Evolutionary conservation across 106 monocot genomes (phyloP).

Genomic region (Apostasia shenzhenica): DNA sequence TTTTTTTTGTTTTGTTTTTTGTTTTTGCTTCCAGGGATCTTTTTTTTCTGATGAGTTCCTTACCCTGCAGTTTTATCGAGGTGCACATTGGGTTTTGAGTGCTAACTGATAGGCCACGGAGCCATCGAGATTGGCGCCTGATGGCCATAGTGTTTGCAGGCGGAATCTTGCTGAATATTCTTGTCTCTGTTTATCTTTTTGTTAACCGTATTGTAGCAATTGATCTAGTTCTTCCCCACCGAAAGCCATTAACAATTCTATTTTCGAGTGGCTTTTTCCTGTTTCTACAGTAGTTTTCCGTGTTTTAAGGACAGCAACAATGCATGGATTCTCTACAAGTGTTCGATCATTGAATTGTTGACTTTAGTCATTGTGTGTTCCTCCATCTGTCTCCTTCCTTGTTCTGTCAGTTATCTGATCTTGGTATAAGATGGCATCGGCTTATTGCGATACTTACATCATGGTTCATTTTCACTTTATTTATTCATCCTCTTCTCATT

Average conservation of each 20-base stretch:
- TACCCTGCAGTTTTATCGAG: neutral
- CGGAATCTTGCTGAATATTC: neutral
- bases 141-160: neutral
- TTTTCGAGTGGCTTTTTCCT: slow-evolving; percentile 5
- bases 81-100: neutral
- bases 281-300: neutral
- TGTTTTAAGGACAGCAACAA: neutral
- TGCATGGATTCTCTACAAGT: neutral
- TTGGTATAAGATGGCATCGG: too few species aligned
- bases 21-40: neutral
- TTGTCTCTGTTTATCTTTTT: neutral
- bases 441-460: too few species aligned
- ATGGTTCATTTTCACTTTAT: too few species aligned
- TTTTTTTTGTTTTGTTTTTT: neutral
- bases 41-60: neutral
- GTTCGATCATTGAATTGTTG: too few species aligned
- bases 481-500: too few species aligned
- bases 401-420: neutral
- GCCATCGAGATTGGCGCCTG: neutral
- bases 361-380: too few species aligned
- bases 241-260: neutral
- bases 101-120: neutral
- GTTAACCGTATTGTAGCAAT: neutral
- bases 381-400: neutral
- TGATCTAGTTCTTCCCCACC: neutral